Conservation (phyloP, 495 filamentous ascomycete genomes). For the Aspergillus ostianus region DNA sequence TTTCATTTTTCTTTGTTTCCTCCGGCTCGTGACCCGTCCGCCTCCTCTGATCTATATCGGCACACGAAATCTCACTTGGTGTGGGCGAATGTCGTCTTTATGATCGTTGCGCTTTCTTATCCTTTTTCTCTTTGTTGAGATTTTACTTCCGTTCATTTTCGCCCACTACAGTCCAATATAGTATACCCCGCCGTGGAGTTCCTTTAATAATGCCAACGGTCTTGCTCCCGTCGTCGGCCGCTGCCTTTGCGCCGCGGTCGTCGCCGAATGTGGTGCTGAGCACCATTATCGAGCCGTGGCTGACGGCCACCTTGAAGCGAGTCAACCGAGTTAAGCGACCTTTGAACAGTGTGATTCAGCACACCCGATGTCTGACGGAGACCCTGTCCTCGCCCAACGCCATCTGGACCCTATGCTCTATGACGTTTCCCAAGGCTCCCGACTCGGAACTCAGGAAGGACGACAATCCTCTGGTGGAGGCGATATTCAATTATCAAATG, state of each 20-base stretch:
- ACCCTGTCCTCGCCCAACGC: constrained; percentile 87
- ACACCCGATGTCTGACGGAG: constrained; percentile 95
- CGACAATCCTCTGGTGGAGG: constrained; percentile 83
- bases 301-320: constrained; percentile 94
- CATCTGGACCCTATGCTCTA: constrained; percentile 92
- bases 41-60: constrained; percentile 5
- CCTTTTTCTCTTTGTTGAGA: constrained; percentile 22
- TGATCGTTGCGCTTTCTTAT: constrained; percentile 32
- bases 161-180: constrained; percentile 28
- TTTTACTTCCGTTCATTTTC: constrained; percentile 20
- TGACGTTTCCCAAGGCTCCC: constrained; percentile 91
- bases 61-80: constrained; percentile 19
- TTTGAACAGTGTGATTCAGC: constrained; percentile 95
- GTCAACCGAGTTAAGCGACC: constrained; percentile 97
- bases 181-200: constrained; percentile 29
- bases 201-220: constrained; percentile 75
- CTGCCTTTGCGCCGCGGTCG: constrained; percentile 91
- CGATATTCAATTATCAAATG: constrained; percentile 90
- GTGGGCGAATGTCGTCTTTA: constrained; percentile 50
- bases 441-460: constrained; percentile 85
- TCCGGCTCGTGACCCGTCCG: constrained; percentile 4
- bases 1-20: not conserved
- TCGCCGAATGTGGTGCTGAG: constrained; percentile 95
- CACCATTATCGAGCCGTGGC: constrained; percentile 94
- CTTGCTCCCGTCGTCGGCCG: constrained; percentile 91